Evolutionary conservation across 2,329 filamentous ascomycete genomes (phyloP), one percentile per base, ranked within the genome.

Genomic region (Arthroderma sp.): DNA sequence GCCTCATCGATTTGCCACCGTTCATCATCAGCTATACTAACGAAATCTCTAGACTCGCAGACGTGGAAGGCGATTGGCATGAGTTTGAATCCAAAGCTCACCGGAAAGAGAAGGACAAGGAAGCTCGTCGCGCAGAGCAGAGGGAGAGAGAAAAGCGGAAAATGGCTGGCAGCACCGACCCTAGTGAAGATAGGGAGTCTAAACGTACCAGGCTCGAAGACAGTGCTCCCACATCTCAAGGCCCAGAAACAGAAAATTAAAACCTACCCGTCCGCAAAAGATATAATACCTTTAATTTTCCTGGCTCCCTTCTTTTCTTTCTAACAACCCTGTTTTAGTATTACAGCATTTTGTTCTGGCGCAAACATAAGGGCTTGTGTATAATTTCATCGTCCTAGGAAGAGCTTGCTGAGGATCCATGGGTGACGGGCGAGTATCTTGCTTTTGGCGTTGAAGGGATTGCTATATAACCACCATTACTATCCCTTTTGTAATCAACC

Each of bases 61-160:
- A 84, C 53, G 79, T 98, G 31, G 83, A 93, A 65, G 93, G 93
- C 21, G 93, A 98, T 66, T 98, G 93, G 93, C 93, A 98, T 68
- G 93, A 98, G 69, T 95, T 97, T 66, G 93, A 98, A 74, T 95
- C 89, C 57, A 98, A 98, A 74, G 91, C 90, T 15, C 78, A 95
- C 25, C 81, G 93, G 33, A 93, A 93, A 64, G 91, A 96, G 70
- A 91, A 90, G 58, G 81, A 85, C 60, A 77, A 79, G 61, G 81
- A 83, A 65, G 76, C 76, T 17, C 71, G 79, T 56, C 72, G 74
- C 49, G 73, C 67, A 57, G 73, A 75, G 59, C 68, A 73, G 33
- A 74, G 73, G 61, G 73, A 77, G 58, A 74, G 73, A 62, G 78
- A 79, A 62, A 78, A 77, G 61, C 72, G 76, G 54, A 78, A 76